phyloP scores from a whole-genome alignment of 495 filamentous ascomycete genomes.

The Amorphotheca resinae region DNA sequence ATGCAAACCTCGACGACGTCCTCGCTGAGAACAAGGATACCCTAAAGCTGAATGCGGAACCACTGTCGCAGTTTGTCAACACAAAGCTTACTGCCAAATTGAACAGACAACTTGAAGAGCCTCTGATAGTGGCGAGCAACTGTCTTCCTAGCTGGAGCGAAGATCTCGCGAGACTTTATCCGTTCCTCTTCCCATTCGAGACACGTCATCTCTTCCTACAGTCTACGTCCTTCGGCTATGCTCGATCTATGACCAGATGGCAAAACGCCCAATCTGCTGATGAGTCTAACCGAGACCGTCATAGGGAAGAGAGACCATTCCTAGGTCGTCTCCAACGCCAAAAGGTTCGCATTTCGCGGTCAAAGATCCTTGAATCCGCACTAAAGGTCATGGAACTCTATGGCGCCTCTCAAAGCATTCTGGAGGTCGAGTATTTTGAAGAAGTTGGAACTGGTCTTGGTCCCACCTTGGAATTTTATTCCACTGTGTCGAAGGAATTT shows the following conservation, averaged over 20 bases:
- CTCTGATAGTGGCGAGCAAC: conserved; percentile 94
- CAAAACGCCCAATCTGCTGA: conserved; percentile 78
- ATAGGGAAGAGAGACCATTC: conserved; percentile 80
- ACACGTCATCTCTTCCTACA: conserved; percentile 95
- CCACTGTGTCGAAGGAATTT: conserved; percentile 94
- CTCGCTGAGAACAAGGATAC: conserved; percentile 71
- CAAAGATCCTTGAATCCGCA: conserved; percentile 88
- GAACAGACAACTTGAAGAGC: conserved; percentile 93
- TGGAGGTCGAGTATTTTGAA: conserved; percentile 98
- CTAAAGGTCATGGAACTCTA: conserved; percentile 99
- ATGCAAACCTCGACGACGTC: conserved; percentile 93
- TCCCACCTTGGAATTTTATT: conserved; percentile 96
- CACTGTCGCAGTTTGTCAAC: conserved; percentile 92
- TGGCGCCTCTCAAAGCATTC: conserved; percentile 82
- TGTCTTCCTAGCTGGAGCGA: conserved; percentile 96
- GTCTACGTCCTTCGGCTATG: conserved; percentile 97
- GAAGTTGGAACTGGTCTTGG: conserved; percentile 96
- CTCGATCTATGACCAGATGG: conserved; percentile 94
- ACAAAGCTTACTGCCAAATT: conserved; percentile 98
- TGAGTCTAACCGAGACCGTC: conserved; percentile 66
- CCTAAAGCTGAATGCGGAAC: conserved; percentile 60
- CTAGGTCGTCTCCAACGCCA: conserved; percentile 90
- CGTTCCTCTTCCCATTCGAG: conserved; percentile 99
- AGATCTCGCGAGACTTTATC: conserved; percentile 88
- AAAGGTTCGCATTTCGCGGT: conserved; percentile 90